Percentiles rank a stretch among this genome's conserved stretches.
phyloP scores from a whole-genome alignment of 768 basidiomycete genomes.

The Russula sp. region DNA sequence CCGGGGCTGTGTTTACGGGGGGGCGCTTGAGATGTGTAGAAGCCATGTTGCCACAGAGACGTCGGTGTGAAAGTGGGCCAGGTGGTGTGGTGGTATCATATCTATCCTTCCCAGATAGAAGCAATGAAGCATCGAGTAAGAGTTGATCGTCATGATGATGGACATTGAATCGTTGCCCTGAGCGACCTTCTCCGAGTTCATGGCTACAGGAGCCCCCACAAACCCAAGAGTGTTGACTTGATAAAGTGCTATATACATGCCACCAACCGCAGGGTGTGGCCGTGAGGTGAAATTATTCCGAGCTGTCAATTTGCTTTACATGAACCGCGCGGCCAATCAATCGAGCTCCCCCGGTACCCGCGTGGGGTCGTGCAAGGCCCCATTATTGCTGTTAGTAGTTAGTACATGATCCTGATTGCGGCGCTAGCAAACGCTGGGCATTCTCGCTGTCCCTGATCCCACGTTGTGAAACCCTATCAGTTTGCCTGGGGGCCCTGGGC shows the following conservation, averaged over 20 bases:
- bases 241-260: neutral
- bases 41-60: slow-evolving; percentile 8
- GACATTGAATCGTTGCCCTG: neutral
- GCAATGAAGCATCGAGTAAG: neutral
- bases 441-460: too few relatives aligned
- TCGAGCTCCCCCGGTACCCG: too few relatives aligned
- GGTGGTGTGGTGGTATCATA: neutral
- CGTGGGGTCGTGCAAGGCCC: too few relatives aligned
- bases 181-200: neutral
- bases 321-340: too few relatives aligned
- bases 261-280: neutral
- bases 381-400: too few relatives aligned
- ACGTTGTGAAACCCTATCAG: too few relatives aligned
- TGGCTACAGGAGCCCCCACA: neutral
- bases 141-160: neutral
- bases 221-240: neutral
- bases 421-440: too few relatives aligned
- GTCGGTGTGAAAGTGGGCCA: neutral
- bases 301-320: too few relatives aligned
- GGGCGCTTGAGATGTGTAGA: neutral
- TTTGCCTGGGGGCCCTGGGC: too few relatives aligned
- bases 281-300: neutral
- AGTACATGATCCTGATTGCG: too few relatives aligned
- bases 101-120: neutral
- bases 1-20: neutral